Conservation (phyloP, 176 grass and related monocot species). For the Lolium rigidum region DNA sequence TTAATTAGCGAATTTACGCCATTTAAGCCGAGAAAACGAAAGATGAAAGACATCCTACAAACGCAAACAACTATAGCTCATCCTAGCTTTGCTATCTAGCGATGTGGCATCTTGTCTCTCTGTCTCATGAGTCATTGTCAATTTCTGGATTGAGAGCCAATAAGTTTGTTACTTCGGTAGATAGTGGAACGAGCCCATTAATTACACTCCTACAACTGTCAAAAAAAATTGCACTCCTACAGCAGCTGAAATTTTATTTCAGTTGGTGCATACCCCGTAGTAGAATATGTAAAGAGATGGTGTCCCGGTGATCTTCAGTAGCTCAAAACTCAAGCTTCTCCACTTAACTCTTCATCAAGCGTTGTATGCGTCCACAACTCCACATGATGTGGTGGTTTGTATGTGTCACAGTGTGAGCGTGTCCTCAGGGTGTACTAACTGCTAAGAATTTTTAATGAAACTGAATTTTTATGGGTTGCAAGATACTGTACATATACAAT, state of each 20-base stretch:
- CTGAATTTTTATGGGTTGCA: background rate
- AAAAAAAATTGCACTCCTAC: no score
- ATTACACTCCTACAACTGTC: background rate
- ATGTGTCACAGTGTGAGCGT: background rate
- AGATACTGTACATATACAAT: background rate
- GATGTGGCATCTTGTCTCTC: background rate
- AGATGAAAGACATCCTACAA: background rate
- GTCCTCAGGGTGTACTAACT: background rate
- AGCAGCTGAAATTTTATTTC: background rate
- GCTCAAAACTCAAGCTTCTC: background rate
- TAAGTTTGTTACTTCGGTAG: background rate
- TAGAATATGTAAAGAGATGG: background rate
- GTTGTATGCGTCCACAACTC: background rate
- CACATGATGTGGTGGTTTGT: background rate
- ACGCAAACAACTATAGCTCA: conserved; percentile 17
- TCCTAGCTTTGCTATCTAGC: background rate
- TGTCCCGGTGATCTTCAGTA: background rate
- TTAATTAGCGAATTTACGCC: background rate
- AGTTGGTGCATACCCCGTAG: background rate
- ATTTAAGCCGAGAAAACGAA: conserved; percentile 23
- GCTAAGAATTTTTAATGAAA: background rate
- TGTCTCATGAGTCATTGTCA: background rate
- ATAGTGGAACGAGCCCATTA: background rate
- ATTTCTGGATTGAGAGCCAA: background rate
- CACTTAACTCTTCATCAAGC: background rate